Evolutionary conservation across 2,329 filamentous ascomycete species (phyloP), one percentile per base, ranked within the genome.

Genomic region (Fusarium buharicum): DNA sequence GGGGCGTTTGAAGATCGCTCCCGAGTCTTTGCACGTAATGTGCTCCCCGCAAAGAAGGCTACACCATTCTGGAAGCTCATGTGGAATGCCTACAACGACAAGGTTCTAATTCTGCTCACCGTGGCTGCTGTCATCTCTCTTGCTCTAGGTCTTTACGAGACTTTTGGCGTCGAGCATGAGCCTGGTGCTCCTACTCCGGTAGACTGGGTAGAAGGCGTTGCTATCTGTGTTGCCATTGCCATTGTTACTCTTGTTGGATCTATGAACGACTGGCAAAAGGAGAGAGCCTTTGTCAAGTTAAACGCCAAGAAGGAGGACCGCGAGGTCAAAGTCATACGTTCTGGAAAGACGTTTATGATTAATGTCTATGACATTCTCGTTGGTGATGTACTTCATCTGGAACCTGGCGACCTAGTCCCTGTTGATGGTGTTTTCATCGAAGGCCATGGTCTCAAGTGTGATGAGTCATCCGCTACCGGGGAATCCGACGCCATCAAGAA

Each of bases 401-500:
- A 60, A 9, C 56, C 57, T 1, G 57, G 57, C 17, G 57, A 60
- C 16, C 27, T 60, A 14, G 44, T 60, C 10, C 57, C 57, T 0
- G 49, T 54, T 12, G 57, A 60, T 3, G 57, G 57, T 0, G 55
- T 60, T 6, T 60, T 60, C 14, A 60, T 60, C 5, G 43, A 60
- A 22, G 57, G 57, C 1, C 55, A 60, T 12, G 60, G 49, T 5
- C 55, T 60, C 37, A 60, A 60, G 4, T 60, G 57, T 4, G 57
- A 60, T 4, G 57, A 60, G 14, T 60, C 57, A 1, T 48, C 56
- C 1, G 88, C 89, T 2, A 92, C 90, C 11, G 90, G 90, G 66
- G 90, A 92, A 76, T 92, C 90, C 0, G 90, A 92, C 60, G 82
- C 91, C 16, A 84, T 92, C 68, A 88, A 85, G 72, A 92, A 92